Evolutionary conservation across 2,329 filamentous ascomycete genomes (phyloP).

Genomic region (Apiospora sp.): DNA sequence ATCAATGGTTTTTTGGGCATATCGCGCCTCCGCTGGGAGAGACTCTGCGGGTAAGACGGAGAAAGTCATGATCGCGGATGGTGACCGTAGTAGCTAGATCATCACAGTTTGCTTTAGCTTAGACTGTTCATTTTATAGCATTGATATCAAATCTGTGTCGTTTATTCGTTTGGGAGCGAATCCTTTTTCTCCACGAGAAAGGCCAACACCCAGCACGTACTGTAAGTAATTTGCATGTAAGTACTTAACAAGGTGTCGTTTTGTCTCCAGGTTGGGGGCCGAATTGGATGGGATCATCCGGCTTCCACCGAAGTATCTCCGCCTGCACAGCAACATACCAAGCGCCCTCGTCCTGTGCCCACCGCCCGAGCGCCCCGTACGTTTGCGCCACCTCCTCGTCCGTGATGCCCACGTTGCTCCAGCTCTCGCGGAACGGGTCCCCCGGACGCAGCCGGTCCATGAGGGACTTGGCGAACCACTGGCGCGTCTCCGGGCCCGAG

Average conservation of each 20-base stretch:
- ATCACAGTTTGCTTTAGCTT: not conserved
- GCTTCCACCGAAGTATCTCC: conserved; percentile 52
- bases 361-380: conserved; percentile 39
- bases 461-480: conserved; percentile 39
- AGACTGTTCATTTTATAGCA: not conserved
- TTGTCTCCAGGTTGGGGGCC: too few species aligned
- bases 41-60: conserved; percentile 35
- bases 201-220: too few species aligned
- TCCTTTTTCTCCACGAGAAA: too few species aligned
- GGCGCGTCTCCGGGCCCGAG: conserved; percentile 37
- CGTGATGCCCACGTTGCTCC: conserved; percentile 45
- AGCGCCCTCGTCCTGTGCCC: conserved; percentile 48
- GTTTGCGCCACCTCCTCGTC: conserved; percentile 46
- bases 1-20: conserved; percentile 41
- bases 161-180: too few species aligned
- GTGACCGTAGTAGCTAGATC: not conserved
- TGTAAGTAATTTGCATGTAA: too few species aligned
- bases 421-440: conserved; percentile 45
- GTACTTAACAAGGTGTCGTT: too few species aligned
- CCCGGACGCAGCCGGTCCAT: conserved; percentile 37
- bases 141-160: not conserved
- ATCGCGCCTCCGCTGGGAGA: conserved; percentile 38
- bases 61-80: conserved; percentile 2
- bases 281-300: not conserved
- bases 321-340: conserved; percentile 46